Base-by-base conservation (phyloP, 129 eudicot species). In the Tagetes patula region DNA sequence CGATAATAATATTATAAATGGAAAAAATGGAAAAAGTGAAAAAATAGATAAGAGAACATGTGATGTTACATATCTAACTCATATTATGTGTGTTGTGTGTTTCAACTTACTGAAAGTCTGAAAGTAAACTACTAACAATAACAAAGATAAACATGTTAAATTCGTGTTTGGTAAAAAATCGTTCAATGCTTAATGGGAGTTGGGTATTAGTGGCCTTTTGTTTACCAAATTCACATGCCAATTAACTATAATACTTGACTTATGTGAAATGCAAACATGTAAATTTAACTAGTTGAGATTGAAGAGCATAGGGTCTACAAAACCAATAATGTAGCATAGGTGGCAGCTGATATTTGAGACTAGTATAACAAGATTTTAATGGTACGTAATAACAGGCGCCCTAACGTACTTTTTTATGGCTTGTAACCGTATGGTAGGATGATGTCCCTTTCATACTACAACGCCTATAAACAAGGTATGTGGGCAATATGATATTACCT, bases 371-470 rank as follows among this genome's bases (percentile, higher is more conserved):
- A 49, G 42, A 40, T 41, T 27, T 64, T 64, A 74, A 48, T 74
- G 79, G 71, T 48, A 62, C 3, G 62, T 38, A 34, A 62, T 62
- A 46, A 59, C 10, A 73, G 45, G 33, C 53, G 36, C 62, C 54
- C 55, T 11, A 30, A 50, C 79, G 65, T 65, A 65, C 50, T 65
- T 75, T 63, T 64, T 64, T 75, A 41, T 50, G 54, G 72, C 72
- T 65, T 49, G 54, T 65, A 39, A 75, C 20, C 31, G 48, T 49
- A 47, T 62, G 27, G 27, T 52, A 11, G 52, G 63, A 39, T 39
- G 3, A 61, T 20, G 79, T 75, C 72, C 20, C 77, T 73, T 73
- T 73, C 77, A 46, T 61, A 43, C 5, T 55, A 56, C 67, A 71
- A 56, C 74, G 47, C 11, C 13, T 46, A 33, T 39, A 54, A 43